Evolutionary conservation across 2,329 filamentous ascomycete species (phyloP).

Genomic region (Macrophomina tecta): DNA sequence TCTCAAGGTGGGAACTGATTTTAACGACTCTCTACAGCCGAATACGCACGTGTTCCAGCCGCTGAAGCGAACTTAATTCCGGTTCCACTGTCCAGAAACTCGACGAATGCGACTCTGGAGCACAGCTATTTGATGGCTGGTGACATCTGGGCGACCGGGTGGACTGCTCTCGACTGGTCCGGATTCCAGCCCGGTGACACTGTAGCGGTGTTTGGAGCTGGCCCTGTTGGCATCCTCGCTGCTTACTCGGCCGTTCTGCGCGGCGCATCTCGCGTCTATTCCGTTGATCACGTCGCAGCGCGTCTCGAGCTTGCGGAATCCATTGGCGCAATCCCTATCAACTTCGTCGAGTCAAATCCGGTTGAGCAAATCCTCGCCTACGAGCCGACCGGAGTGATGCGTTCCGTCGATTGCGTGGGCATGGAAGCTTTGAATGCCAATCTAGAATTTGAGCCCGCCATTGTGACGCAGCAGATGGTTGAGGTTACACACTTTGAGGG

Average conservation of each 20-base stretch:
- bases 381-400: conserved; percentile 30
- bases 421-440: conserved; percentile 32
- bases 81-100: background rate
- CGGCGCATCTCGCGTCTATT: conserved; percentile 32
- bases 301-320: conserved; percentile 30
- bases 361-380: conserved; percentile 30
- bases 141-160: background rate
- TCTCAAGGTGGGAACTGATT: no score
- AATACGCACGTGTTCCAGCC: conserved; percentile 28
- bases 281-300: conserved; percentile 30
- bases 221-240: background rate
- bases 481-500: conserved; percentile 37
- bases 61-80: conserved; percentile 27
- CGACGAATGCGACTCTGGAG: conserved; percentile 8
- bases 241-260: background rate
- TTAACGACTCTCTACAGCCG: conserved; percentile 12
- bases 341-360: conserved; percentile 30
- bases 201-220: background rate
- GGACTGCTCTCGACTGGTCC: background rate
- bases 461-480: conserved; percentile 37
- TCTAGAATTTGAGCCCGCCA: conserved; percentile 32
- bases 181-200: background rate
- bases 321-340: conserved; percentile 32
- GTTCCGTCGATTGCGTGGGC: conserved; percentile 30
- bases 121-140: background rate